Evolutionary conservation across 2,329 filamentous ascomycete genomes (phyloP), one percentile per base, ranked within the genome.

Genomic region (Paecilomyces sp.): DNA sequence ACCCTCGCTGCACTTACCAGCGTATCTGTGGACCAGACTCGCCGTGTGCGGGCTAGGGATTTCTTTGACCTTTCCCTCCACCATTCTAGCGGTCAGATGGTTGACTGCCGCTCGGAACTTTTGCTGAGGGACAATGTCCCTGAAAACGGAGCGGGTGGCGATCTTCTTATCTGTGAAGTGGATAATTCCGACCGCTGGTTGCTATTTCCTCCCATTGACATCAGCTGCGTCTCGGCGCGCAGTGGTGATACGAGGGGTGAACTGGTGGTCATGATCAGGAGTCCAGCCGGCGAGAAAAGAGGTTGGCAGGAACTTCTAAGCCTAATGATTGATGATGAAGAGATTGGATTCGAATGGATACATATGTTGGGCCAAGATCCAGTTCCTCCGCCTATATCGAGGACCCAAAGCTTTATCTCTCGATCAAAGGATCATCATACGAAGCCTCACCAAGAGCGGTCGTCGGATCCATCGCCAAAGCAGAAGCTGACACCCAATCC

Each of bases 111-210:
- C 66, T 85, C 96, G 15, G 94, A 99, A 72, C 73, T 99, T 31
- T 82, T 97, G 13, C 84, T 93, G 64, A 86, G 94, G 69, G 93
- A 97, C 70, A 91, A 91, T 66, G 81, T 86, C 25, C 80, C 83
- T n/a, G 83, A 85, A 55, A 81, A 83, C 36, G 83, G 84, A 2
- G 84, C 88, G 63, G 79, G 84, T 55, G 92, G 93, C 6, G 94
- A 99, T 72, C 73, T 99, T n/a, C 83, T 99, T 24, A 88, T 99
- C 59, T 92, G 93, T 65, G 92, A 97, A 74, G 86, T 92, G n/a
- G 91, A 92, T 53, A 83, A 85, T 57, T 82, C 83, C 5, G 86
- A 88, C 13, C 85, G 86, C 57, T 97, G 91, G 86, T 83, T 99
- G 3, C 82, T 99, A 0, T 96, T 99, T 68, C 89, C 92, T n/a